A percentile compares a stretch with the other conserved stretches of the same genome.
These are phyloP conservation scores for Populus deltoides DNA, from an alignment of 345 rosid genomes.

Conservation along the genomic window DNA sequence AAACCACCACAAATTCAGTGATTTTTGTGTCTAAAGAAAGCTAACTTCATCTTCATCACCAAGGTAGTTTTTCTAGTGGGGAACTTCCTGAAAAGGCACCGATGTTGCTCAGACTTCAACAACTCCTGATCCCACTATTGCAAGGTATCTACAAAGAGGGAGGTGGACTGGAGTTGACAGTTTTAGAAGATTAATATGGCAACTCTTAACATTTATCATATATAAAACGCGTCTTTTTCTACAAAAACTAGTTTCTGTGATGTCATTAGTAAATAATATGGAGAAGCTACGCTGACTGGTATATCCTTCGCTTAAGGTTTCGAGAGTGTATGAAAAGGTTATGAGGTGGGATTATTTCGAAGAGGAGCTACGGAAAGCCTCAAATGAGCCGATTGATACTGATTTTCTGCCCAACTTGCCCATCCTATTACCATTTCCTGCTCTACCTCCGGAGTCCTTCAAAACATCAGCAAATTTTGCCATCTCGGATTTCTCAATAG, in stretches of 20 bases:
- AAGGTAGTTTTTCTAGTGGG: not conserved
- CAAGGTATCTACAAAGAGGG: not conserved
- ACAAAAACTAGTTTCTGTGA: constrained; percentile 1
- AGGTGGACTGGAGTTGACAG: not conserved
- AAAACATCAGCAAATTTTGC: constrained; percentile 60
- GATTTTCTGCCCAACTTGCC: constrained; percentile 40
- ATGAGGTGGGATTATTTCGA: constrained; percentile 11
- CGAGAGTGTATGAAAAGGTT: not conserved
- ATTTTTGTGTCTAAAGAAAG: not conserved
- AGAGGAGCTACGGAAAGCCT: not conserved
- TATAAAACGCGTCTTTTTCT: not conserved
- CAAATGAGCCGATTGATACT: constrained; percentile 30
- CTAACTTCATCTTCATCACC: not conserved
- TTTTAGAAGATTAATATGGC: not conserved
- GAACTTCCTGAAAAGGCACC: not conserved
- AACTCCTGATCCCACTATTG: not conserved
- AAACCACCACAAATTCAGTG: not conserved
- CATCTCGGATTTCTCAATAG: constrained; percentile 44
- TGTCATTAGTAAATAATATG: not conserved
- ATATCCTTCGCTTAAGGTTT: not conserved
- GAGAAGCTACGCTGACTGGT: not conserved
- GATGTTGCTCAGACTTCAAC: not conserved
- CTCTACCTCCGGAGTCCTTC: constrained; percentile 33
- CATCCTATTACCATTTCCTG: constrained; percentile 21
- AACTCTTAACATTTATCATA: not conserved